These are phyloP conservation scores for Candida suzukii DNA, from an alignment of 805 yeast genomes.

Conservation along the genomic window DNA sequence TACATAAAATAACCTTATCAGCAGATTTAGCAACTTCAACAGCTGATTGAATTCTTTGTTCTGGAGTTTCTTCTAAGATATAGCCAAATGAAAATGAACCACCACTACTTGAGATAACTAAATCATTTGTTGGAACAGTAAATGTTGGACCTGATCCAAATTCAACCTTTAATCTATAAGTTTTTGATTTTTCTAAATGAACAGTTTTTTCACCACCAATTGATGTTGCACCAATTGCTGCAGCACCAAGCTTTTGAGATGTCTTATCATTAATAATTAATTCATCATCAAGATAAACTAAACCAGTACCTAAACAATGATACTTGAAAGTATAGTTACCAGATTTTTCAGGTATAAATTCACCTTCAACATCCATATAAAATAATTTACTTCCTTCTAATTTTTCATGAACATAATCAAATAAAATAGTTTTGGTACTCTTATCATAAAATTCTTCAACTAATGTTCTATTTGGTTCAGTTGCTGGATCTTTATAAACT, in stretches of 20 bases:
- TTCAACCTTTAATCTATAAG: constrained; percentile 31
- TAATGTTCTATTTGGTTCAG: constrained; percentile 13
- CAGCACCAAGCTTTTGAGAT: constrained; percentile 31
- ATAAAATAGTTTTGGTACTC: constrained; percentile 11
- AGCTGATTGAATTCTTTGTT: constrained; percentile 32
- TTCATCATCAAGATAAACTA: constrained; percentile 33
- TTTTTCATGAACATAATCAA: constrained; percentile 16
- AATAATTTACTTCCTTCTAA: constrained; percentile 18
- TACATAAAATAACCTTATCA: constrained; percentile 45
- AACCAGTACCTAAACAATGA: constrained; percentile 34
- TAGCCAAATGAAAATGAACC: constrained; percentile 30
- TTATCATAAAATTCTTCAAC: constrained; percentile 21
- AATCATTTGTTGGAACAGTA: constrained; percentile 13
- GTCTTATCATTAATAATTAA: constrained; percentile 39
- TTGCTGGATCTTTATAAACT: constrained; percentile 22
- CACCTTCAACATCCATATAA: constrained; percentile 33
- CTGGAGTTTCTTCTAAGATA: constrained; percentile 20
- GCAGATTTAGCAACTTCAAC: constrained; percentile 40
- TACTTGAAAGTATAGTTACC: constrained; percentile 34
- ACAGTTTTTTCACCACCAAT: constrained; percentile 12
- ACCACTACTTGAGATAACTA: constrained; percentile 24
- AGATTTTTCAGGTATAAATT: constrained; percentile 28
- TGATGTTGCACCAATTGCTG: constrained; percentile 29
- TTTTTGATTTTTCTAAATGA: constrained; percentile 25
- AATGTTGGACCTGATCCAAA: constrained; percentile 35